phyloP scores from a whole-genome alignment of 2,329 filamentous ascomycete genomes.

The Sphaerulina vaccinii region DNA sequence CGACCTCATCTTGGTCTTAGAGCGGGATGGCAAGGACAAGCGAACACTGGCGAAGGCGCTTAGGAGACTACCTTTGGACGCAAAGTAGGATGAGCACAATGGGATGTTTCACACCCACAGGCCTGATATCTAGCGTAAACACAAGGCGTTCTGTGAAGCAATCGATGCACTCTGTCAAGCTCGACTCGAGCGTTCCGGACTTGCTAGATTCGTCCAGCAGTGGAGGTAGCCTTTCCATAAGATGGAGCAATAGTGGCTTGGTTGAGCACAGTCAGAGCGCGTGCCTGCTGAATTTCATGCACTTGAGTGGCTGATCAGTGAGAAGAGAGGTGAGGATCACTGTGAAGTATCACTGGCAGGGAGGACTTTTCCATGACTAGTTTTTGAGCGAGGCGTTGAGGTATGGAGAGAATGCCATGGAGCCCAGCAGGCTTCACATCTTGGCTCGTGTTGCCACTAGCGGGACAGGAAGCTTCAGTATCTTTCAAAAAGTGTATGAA shows the following conservation, averaged over 20 bases:
- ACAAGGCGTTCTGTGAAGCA: neutral
- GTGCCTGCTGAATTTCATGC: no score
- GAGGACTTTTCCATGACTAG: neutral
- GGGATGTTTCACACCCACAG: neutral
- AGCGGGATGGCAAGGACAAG: conserved; percentile 70
- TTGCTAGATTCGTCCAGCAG: neutral
- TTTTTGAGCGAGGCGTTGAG: neutral
- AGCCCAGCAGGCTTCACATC: neutral
- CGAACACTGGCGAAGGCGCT: conserved; percentile 59
- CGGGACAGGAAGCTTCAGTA: neutral
- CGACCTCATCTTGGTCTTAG: conserved; percentile 76
- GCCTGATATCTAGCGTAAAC: neutral
- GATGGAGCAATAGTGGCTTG: neutral
- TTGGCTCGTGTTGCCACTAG: no score
- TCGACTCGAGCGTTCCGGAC: no score
- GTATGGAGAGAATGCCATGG: neutral
- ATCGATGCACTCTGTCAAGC: neutral
- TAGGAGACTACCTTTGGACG: conserved; percentile 21
- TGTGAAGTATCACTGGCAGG: neutral
- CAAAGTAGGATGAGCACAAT: neutral
- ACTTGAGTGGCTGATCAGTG: no score
- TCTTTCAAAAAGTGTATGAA: neutral
- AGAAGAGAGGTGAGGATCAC: no score
- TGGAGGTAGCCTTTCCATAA: neutral
- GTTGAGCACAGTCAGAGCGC: no score